Percentiles rank a stretch among this genome's conserved stretches.
Evolutionary conservation across 805 yeast genomes (phyloP).

Genomic region (Candida tallmaniae): DNA sequence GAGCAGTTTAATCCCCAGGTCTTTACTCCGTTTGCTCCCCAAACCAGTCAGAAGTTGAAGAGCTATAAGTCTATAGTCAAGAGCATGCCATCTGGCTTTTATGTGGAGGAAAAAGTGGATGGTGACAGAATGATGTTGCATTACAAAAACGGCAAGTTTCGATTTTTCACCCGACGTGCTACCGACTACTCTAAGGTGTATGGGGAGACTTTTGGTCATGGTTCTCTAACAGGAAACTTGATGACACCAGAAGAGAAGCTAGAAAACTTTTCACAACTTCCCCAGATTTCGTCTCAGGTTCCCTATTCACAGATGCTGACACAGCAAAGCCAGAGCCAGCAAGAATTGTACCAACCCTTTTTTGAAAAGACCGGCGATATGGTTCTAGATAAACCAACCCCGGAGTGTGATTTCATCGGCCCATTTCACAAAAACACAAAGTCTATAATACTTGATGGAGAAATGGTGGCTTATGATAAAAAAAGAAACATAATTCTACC

Average conservation of each 20-base stretch:
- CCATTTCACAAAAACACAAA: constrained; percentile 37
- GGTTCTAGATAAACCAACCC: not conserved
- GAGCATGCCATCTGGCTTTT: constrained; percentile 31
- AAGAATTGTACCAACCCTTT: not conserved
- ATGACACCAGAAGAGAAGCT: constrained; percentile 7
- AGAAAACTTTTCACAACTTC: too few species aligned
- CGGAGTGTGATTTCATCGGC: constrained; percentile 10
- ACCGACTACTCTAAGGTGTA: constrained; percentile 70
- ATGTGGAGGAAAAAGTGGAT: constrained; percentile 87
- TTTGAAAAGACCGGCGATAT: too few species aligned
- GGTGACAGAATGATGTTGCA: constrained; percentile 89
- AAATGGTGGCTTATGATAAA: constrained; percentile 85
- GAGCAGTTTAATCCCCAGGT: constrained; percentile 40
- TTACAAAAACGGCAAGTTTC: constrained; percentile 40
- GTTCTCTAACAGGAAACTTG: constrained; percentile 53
- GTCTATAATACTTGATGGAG: constrained; percentile 71
- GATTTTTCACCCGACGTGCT: constrained; percentile 61
- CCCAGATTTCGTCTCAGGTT: too few species aligned
- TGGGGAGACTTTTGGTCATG: constrained; percentile 48
- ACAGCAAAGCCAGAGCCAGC: too few species aligned
- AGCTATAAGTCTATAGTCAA: constrained; percentile 49
- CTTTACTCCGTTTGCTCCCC: constrained; percentile 67
- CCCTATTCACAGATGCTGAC: too few species aligned
- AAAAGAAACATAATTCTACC: constrained; percentile 55
- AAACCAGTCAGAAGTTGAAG: constrained; percentile 57